Evolutionary conservation across 768 basidiomycete species (phyloP), one percentile per base, ranked within the genome.

Genomic region (Kwoniella sp.): DNA sequence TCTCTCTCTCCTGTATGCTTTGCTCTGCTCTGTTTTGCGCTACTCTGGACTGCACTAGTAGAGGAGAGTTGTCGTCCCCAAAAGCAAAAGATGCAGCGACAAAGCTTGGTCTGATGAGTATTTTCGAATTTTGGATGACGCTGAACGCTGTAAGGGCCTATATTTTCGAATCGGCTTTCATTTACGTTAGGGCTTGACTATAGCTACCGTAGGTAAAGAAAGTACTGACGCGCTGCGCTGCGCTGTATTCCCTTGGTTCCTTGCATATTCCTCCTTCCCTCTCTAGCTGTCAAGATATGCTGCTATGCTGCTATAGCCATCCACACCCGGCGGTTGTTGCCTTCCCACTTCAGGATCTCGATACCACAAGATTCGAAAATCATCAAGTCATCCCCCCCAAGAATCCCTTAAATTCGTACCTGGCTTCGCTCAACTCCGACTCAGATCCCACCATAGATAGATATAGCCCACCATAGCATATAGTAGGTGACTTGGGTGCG

Each of bases 81-180:
- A 30, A 52, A 26, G 51, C 51, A 25, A 52, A 9, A 4, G 8
- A 23, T 52, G 51, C 23, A 52, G 29, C 25, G 23, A 52, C 51
- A 52, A 30, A 15, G 51, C 25, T 52, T 30, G 7, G 23, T 23
- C 15, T 52, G 51, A 52, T 52, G 25, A 20, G 4, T 52, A 30
- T 52, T 52, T 52, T 52, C 51, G 51, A 52, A 52, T 52, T 26
- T 52, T 52, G 51, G 51, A 26, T 52, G 51, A 52, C 29, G 51
- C 41, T 45, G 41, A 45, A 17, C 4, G 41, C n/a, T n/a, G n/a
- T n/a, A n/a, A n/a, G n/a, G n/a, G n/a, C n/a, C n/a, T n/a, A 20
- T 3, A 45, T 45, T 45, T 45, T 45, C 41, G 41, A 45, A 45
- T 45, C 41, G 41, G 41, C 8, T 45, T 45, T 45, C 11, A 9